Conservation (phyloP, 2,329 filamentous ascomycete species). For the Capronia epimyces region DNA sequence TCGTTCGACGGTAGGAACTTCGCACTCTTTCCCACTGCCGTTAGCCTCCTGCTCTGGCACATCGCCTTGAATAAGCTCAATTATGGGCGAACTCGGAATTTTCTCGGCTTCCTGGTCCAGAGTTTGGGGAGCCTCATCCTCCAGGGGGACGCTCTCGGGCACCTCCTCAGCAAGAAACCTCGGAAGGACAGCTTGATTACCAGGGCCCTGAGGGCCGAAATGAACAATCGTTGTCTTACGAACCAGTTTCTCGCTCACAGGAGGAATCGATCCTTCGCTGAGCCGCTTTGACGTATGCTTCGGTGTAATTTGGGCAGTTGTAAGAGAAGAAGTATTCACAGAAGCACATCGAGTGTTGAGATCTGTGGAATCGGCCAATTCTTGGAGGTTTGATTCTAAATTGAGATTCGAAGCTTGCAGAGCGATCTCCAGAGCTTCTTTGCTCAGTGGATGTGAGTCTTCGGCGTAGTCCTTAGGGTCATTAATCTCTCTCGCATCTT, state of each 20-base stretch:
- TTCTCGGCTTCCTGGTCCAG: neutral
- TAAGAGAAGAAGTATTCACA: neutral
- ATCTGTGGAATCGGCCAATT: neutral
- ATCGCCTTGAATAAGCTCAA: neutral
- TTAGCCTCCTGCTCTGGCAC: neutral
- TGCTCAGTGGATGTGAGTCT: constrained; percentile 12
- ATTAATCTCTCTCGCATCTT: neutral
- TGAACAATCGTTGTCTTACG: constrained; percentile 17
- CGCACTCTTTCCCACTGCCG: neutral
- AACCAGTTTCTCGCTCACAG: constrained; percentile 13
- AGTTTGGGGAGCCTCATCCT: neutral
- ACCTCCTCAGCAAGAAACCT: neutral
- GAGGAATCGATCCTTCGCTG: constrained; percentile 15
- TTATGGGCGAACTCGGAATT: neutral
- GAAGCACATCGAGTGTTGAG: neutral
- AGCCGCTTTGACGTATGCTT: neutral
- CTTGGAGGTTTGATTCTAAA: constrained; percentile 10
- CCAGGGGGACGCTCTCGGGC: neutral
- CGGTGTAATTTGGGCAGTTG: neutral
- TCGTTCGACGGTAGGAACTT: neutral
- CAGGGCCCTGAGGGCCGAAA: constrained; percentile 16
- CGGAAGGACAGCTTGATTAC: constrained; percentile 14
- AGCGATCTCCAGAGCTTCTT: constrained; percentile 1
- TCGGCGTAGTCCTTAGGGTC: neutral
- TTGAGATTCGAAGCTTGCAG: neutral